Conservation (phyloP, 768 basidiomycete species). For the Lyophyllum semitale region DNA sequence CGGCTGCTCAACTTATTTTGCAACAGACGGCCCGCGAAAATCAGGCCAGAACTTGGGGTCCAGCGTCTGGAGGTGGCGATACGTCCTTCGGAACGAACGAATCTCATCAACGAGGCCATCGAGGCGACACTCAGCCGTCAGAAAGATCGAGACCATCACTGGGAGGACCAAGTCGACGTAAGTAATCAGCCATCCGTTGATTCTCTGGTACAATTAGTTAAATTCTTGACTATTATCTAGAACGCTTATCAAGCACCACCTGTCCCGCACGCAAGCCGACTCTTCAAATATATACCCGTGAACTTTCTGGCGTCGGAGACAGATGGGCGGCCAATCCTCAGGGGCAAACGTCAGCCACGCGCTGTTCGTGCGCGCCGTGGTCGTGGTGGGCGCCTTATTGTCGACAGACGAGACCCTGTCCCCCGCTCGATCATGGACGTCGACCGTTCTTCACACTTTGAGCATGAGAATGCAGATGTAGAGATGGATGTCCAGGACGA, state of each 20-base stretch:
- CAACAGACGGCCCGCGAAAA: conserved; percentile 55
- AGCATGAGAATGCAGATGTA: conserved; percentile 22
- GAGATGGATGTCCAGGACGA: conserved; percentile 36
- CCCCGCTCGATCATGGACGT: conserved; percentile 24
- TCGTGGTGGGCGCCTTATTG: conserved; percentile 75
- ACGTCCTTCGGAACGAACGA: conserved; percentile 66
- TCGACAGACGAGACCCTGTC: conserved; percentile 65
- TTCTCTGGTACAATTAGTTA: too few species aligned
- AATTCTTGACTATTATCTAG: conserved; percentile 32
- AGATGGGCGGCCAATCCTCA: conserved; percentile 24
- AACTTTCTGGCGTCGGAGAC: conserved; percentile 33
- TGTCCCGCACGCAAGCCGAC: conserved; percentile 56
- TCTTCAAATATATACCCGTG: conserved; percentile 65
- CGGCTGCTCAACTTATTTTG: too few species aligned
- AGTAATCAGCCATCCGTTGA: conserved; percentile 19
- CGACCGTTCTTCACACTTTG: conserved; percentile 29
- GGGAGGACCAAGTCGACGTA: conserved; percentile 89
- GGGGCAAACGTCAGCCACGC: conserved; percentile 29
- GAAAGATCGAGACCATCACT: conserved; percentile 75
- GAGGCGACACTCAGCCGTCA: conserved; percentile 62
- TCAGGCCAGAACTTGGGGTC: conserved; percentile 49
- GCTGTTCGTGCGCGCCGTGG: conserved; percentile 77
- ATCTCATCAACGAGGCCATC: conserved; percentile 59
- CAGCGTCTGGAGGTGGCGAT: conserved; percentile 50
- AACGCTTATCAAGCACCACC: conserved; percentile 71